Conservation (phyloP, 75 land plant species). For the Isoetes taiwanensis region DNA sequence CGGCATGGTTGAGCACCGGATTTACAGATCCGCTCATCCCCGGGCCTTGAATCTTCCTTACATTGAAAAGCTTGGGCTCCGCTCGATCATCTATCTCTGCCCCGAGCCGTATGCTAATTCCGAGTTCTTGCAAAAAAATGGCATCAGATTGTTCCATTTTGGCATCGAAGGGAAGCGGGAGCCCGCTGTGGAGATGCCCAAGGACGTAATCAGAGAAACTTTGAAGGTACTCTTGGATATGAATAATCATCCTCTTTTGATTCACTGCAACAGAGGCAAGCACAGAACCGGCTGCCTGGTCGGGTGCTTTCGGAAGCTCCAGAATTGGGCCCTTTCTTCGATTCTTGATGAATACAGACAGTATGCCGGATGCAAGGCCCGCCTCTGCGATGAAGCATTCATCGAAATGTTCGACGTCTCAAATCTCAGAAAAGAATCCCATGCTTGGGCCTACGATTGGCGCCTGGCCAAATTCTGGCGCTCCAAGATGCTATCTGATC, state of each 20-base stretch:
- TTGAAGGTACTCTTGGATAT: background rate
- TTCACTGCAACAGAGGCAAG: constrained; percentile 6
- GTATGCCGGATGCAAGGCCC: background rate
- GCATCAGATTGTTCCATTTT: background rate
- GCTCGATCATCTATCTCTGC: constrained; percentile 2
- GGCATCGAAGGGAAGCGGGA: constrained; percentile 1
- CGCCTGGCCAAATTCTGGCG: too few relatives aligned
- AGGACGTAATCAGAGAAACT: background rate
- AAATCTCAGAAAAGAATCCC: too few relatives aligned
- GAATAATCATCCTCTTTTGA: background rate
- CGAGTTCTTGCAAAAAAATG: background rate
- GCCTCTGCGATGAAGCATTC: background rate
- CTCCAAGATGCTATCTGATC: too few relatives aligned
- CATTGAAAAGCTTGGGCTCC: background rate
- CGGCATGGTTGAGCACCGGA: constrained; percentile 2
- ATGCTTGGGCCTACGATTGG: too few relatives aligned
- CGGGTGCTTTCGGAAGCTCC: background rate
- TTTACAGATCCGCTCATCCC: constrained; percentile 3
- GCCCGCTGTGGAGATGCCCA: constrained; percentile 8
- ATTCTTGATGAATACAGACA: background rate
- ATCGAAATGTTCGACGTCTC: background rate
- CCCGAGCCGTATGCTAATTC: background rate
- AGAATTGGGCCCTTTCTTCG: background rate
- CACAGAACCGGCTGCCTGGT: background rate
- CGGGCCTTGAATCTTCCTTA: background rate